Conservation (phyloP, 140 eudicot genomes). For the Flaveria floridana region DNA sequence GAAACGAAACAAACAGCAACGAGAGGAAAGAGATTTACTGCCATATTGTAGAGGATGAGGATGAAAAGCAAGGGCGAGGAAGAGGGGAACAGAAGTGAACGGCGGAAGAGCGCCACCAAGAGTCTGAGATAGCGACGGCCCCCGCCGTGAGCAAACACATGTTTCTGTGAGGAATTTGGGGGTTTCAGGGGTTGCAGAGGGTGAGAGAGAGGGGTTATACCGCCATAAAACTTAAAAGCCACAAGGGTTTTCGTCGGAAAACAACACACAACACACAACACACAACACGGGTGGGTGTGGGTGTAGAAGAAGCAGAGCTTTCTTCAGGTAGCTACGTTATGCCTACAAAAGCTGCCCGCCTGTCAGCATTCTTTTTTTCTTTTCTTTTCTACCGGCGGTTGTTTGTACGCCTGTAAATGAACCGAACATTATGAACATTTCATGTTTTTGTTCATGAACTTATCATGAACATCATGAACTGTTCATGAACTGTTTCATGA, state of each 20-base stretch:
- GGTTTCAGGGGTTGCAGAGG: background rate
- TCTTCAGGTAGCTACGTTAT: no score
- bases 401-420: no score
- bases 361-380: no score
- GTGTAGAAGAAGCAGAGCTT: background rate
- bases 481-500: no score
- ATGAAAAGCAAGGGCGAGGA: slow-evolving; percentile 31
- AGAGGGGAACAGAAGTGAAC: slow-evolving; percentile 31
- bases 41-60: slow-evolving; percentile 31
- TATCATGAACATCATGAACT: no score
- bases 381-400: no score
- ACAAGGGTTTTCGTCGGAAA: no score
- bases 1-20: background rate
- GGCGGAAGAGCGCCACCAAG: background rate
- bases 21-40: slow-evolving; percentile 21
- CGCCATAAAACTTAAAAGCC: background rate
- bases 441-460: no score
- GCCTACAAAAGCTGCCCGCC: no score
- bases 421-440: no score
- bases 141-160: background rate
- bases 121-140: background rate
- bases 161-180: background rate
- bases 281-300: no score
- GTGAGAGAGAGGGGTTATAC: background rate
- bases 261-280: no score